These are phyloP conservation scores for Aspergillus fumigatiaffinis DNA, from an alignment of 2,329 filamentous ascomycete species.

Conservation along the genomic window DNA sequence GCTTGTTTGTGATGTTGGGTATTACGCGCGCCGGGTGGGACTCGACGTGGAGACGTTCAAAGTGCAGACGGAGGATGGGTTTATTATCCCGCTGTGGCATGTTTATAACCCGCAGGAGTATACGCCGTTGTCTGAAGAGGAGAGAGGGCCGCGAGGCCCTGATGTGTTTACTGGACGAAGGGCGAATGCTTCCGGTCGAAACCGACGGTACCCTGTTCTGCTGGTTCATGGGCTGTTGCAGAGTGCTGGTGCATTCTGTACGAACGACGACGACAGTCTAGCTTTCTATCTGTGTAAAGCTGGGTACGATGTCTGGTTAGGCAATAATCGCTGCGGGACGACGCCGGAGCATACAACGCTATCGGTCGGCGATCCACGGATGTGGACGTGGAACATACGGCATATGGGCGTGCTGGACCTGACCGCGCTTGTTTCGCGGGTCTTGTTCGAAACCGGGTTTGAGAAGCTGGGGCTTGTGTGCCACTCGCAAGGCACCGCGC, in stretches of 20 bases:
- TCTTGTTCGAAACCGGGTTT: slow-evolving; percentile 78
- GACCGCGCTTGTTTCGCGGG: slow-evolving; percentile 72
- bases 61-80: slow-evolving; percentile 91
- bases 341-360: slow-evolving; percentile 70
- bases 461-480: slow-evolving; percentile 76
- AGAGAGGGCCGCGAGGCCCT: slow-evolving; percentile 51
- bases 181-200: slow-evolving; percentile 14
- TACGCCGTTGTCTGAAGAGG: slow-evolving; percentile 47
- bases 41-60: slow-evolving; percentile 78
- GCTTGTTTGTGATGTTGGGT: slow-evolving; percentile 71
- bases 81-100: slow-evolving; percentile 85
- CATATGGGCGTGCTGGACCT: slow-evolving; percentile 92
- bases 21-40: slow-evolving; percentile 84
- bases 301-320: slow-evolving; percentile 92
- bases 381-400: slow-evolving; percentile 96
- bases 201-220: slow-evolving; percentile 66
- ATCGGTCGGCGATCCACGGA: slow-evolving; percentile 71
- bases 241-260: slow-evolving; percentile 81
- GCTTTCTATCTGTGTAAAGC: slow-evolving; percentile 91
- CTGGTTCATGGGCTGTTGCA: slow-evolving; percentile 87
- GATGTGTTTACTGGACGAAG: slow-evolving; percentile 54
- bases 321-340: slow-evolving; percentile 89
- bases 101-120: slow-evolving; percentile 80
- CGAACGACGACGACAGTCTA: slow-evolving; percentile 82
- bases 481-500: slow-evolving; percentile 87